phyloP scores from a whole-genome alignment of 169 alveolate species.

The Plasmodium gonderi region DNA sequence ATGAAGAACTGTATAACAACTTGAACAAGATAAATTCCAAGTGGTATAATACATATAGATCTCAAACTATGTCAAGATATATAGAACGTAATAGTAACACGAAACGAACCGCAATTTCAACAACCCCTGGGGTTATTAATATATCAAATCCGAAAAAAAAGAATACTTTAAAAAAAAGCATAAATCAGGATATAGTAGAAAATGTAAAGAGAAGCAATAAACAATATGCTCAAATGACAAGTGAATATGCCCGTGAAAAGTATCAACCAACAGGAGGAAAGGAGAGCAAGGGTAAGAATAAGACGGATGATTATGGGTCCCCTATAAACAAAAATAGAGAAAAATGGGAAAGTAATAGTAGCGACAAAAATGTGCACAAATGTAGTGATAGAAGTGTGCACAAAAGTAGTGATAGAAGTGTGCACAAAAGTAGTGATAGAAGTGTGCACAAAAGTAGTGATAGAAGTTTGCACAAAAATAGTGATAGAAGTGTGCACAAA shows the following conservation, averaged over 20 bases:
- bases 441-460: too few relatives aligned
- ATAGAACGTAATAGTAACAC: background rate
- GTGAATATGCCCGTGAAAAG: background rate
- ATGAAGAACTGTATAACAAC: background rate
- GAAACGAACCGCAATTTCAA: background rate
- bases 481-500: too few relatives aligned
- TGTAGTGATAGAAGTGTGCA: too few relatives aligned
- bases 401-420: too few relatives aligned
- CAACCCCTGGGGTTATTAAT: background rate
- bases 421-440: too few relatives aligned
- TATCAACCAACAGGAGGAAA: too few relatives aligned
- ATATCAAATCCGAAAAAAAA: background rate
- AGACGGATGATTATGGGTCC: too few relatives aligned
- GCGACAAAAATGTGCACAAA: too few relatives aligned
- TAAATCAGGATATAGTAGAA: background rate
- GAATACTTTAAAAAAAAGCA: background rate
- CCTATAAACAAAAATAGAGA: too few relatives aligned
- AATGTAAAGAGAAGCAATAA: background rate
- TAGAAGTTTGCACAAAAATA: too few relatives aligned
- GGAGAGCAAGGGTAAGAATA: too few relatives aligned
- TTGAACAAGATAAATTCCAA: background rate
- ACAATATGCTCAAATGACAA: background rate
- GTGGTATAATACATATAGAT: background rate
- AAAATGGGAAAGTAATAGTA: too few relatives aligned
- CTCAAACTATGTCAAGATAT: constrained; percentile 25